Evolutionary conservation across 805 yeast genomes (phyloP).

Genomic region (Candida boidinii): DNA sequence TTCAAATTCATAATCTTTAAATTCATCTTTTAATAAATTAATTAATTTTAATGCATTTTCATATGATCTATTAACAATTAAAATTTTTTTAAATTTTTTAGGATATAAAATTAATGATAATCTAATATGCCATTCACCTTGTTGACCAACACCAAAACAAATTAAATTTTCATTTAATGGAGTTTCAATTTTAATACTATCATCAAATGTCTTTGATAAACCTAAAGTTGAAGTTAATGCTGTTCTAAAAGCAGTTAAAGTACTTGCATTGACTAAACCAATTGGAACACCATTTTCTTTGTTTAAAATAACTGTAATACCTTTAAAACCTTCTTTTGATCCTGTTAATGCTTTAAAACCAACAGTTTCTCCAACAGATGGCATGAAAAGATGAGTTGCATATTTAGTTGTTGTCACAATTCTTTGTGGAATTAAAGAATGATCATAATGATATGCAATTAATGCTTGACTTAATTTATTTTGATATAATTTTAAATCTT

Average conservation of each 20-base stretch:
- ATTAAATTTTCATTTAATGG: slow-evolving; percentile 19
- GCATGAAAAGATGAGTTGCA: slow-evolving; percentile 55
- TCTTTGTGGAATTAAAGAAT: slow-evolving; percentile 44
- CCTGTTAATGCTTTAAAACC: slow-evolving; percentile 58
- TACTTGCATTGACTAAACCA: slow-evolving; percentile 50
- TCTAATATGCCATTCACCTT: slow-evolving; percentile 56
- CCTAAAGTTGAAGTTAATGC: slow-evolving; percentile 49
- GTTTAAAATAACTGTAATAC: slow-evolving; percentile 43
- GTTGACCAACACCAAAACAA: slow-evolving; percentile 56
- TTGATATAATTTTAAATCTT: slow-evolving; percentile 27
- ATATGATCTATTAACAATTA: slow-evolving; percentile 35
- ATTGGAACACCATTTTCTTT: slow-evolving; percentile 38
- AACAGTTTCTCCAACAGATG: slow-evolving; percentile 45
- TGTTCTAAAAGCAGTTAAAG: slow-evolving; percentile 60
- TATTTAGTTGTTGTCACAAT: slow-evolving; percentile 34
- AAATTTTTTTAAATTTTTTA: slow-evolving; percentile 27
- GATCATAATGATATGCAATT: slow-evolving; percentile 31
- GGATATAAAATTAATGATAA: slow-evolving; percentile 33
- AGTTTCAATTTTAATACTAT: slow-evolving; percentile 7
- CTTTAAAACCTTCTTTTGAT: slow-evolving; percentile 51
- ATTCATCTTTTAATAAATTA: slow-evolving; percentile 17
- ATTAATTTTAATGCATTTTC: slow-evolving; percentile 29
- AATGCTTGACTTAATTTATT: slow-evolving; percentile 29
- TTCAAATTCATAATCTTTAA: slow-evolving; percentile 17
- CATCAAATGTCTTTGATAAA: slow-evolving; percentile 27